Conservation (phyloP, 805 yeast species). For the Komagataella mondaviorum region DNA sequence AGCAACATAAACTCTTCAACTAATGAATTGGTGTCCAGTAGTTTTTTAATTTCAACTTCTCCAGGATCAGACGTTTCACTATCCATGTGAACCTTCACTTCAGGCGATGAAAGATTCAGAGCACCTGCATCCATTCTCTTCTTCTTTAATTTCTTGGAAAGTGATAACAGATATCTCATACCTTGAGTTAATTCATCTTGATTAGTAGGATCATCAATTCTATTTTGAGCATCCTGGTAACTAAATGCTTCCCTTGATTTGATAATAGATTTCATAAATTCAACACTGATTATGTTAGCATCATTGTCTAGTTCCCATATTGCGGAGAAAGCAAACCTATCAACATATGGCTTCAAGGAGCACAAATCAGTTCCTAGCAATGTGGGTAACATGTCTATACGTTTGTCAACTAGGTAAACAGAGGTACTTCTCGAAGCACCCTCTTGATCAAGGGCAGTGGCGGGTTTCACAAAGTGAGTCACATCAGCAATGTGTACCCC, state of each 20-base stretch:
- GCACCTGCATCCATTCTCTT: constrained; percentile 92
- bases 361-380: constrained; percentile 90
- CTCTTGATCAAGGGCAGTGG: constrained; percentile 84
- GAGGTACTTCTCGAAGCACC: constrained; percentile 98
- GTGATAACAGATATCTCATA: constrained; percentile 64
- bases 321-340: constrained; percentile 90
- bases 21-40: constrained; percentile 83
- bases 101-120: constrained; percentile 91
- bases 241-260: constrained; percentile 89
- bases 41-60: constrained; percentile 83
- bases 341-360: constrained; percentile 90
- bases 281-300: constrained; percentile 71
- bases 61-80: constrained; percentile 95
- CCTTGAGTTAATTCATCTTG: constrained; percentile 81
- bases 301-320: constrained; percentile 87
- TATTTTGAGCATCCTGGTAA: constrained; percentile 81
- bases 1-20: constrained; percentile 98
- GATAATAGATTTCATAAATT: constrained; percentile 79
- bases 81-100: constrained; percentile 94
- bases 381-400: constrained; percentile 98
- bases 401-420: constrained; percentile 90
- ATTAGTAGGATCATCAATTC: constrained; percentile 70
- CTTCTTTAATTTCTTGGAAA: constrained; percentile 80
- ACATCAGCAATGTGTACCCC: constrained; percentile 99
- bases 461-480: constrained; percentile 90